phyloP scores from a whole-genome alignment of 2,329 filamentous ascomycete species.

The Aureobasidium mangrovei region DNA sequence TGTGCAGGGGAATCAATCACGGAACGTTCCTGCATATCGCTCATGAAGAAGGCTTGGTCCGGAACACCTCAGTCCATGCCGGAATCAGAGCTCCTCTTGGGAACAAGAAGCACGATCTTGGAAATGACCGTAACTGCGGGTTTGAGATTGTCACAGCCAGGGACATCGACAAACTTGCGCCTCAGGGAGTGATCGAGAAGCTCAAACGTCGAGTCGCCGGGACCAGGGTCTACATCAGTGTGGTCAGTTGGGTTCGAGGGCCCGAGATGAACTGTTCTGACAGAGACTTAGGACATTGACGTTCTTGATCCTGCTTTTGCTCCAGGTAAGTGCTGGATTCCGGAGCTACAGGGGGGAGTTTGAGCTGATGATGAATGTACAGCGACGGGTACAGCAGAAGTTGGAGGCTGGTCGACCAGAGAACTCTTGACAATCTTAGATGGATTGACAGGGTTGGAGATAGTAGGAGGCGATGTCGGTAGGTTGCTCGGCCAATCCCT shows the following conservation, averaged over 20 bases:
- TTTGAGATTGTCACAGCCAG: constrained; percentile 50
- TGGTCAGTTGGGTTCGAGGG: constrained; percentile 19
- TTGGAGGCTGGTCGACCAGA: constrained; percentile 53
- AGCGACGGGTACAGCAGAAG: constrained; percentile 52
- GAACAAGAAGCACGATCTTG: constrained; percentile 42
- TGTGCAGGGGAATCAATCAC: constrained; percentile 45
- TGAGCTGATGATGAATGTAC: constrained; percentile 4
- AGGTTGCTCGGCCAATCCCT: background rate
- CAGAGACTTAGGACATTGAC: constrained; percentile 38
- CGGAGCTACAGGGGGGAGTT: background rate
- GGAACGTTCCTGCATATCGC: constrained; percentile 55
- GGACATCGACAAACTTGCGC: constrained; percentile 43
- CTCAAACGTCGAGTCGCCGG: constrained; percentile 43
- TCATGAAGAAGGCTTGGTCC: constrained; percentile 52
- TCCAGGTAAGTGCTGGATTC: constrained; percentile 26
- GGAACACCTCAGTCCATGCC: constrained; percentile 52
- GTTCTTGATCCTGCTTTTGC: constrained; percentile 49
- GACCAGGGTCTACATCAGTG: constrained; percentile 47
- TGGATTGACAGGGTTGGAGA: constrained; percentile 48
- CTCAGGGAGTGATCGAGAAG: constrained; percentile 39
- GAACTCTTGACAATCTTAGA: constrained; percentile 52
- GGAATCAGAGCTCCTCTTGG: constrained; percentile 49
- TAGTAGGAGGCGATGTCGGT: constrained; percentile 50
- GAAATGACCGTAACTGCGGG: constrained; percentile 50
- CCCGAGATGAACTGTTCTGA: background rate